Evolutionary conservation across 1,284 basidiomycete species (phyloP).

Genomic region (Fomitopsis pinicola): DNA sequence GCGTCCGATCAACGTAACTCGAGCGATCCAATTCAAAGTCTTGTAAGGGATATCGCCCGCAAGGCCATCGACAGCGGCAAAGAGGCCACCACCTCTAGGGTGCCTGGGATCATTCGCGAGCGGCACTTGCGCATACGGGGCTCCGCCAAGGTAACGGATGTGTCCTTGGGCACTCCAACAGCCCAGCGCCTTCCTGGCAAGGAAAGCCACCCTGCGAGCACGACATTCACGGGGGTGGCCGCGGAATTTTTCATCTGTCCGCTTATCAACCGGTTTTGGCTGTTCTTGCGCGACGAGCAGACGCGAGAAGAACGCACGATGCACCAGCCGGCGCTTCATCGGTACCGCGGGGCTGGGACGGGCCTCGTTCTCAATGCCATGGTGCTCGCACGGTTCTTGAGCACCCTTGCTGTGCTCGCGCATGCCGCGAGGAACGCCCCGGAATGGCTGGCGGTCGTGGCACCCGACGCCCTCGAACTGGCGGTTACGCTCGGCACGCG

Average conservation of each 20-base stretch:
- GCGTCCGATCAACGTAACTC: constrained; percentile 28
- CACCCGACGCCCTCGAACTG: constrained; percentile 78
- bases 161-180: constrained; percentile 17
- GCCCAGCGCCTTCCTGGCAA: constrained; percentile 12
- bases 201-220: constrained; percentile 20
- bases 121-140: constrained; percentile 68
- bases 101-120: constrained; percentile 64
- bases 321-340: constrained; percentile 39
- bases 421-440: constrained; percentile 78
- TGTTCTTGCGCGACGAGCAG: constrained; percentile 80
- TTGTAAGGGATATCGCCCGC: constrained; percentile 58
- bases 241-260: constrained; percentile 87
- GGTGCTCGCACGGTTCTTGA: constrained; percentile 71
- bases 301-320: constrained; percentile 67
- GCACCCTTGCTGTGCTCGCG: constrained; percentile 76
- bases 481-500: constrained; percentile 73
- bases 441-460: constrained; percentile 76
- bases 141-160: constrained; percentile 42
- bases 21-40: constrained; percentile 38
- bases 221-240: constrained; percentile 70
- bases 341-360: constrained; percentile 71
- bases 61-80: constrained; percentile 54
- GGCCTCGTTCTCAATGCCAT: constrained; percentile 77
- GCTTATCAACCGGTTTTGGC: constrained; percentile 87
- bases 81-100: constrained; percentile 44